These are phyloP conservation scores for Hypoxylon sp. DNA, from an alignment of 2,329 filamentous ascomycete genomes.

Conservation along the genomic window DNA sequence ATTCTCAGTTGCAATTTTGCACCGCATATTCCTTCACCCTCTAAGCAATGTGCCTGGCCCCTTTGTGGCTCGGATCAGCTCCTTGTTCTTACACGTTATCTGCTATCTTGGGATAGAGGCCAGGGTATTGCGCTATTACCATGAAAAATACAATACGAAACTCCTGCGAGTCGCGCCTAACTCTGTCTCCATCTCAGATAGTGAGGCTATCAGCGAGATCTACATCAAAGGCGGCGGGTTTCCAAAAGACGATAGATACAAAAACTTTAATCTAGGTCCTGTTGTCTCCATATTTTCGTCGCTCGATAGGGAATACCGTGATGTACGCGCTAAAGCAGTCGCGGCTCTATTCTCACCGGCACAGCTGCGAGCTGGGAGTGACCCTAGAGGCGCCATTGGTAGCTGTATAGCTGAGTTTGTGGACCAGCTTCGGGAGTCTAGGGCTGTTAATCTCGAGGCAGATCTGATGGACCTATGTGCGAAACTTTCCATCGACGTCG, in stretches of 20 bases:
- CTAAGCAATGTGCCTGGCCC: conserved; percentile 5
- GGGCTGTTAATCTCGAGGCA: neutral
- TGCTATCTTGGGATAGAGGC: conserved; percentile 46
- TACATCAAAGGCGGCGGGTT: conserved; percentile 12
- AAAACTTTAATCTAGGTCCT: conserved; percentile 12
- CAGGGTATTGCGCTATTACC: conserved; percentile 33
- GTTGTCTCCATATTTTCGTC: conserved; percentile 11
- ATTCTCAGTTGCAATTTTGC: neutral
- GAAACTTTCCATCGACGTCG: conserved; percentile 14
- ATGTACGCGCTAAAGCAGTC: conserved; percentile 10
- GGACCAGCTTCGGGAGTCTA: conserved; percentile 9
- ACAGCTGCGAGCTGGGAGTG: conserved; percentile 10
- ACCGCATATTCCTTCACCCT: conserved; percentile 10
- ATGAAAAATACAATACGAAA: conserved; percentile 18
- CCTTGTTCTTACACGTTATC: conserved; percentile 40
- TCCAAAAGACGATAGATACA: conserved; percentile 13
- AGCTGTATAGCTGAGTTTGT: conserved; percentile 14
- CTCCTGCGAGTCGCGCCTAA: conserved; percentile 6
- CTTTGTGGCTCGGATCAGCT: conserved; percentile 11
- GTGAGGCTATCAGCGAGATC: conserved; percentile 2
- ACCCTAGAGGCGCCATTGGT: conserved; percentile 3
- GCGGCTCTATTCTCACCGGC: conserved; percentile 12
- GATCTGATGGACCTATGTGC: conserved; percentile 18
- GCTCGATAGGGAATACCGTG: conserved; percentile 10
- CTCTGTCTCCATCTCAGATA: conserved; percentile 16